These are phyloP conservation scores for Wolfiporia cocos DNA, from an alignment of 1,284 basidiomycete genomes.

Conservation along the genomic window DNA sequence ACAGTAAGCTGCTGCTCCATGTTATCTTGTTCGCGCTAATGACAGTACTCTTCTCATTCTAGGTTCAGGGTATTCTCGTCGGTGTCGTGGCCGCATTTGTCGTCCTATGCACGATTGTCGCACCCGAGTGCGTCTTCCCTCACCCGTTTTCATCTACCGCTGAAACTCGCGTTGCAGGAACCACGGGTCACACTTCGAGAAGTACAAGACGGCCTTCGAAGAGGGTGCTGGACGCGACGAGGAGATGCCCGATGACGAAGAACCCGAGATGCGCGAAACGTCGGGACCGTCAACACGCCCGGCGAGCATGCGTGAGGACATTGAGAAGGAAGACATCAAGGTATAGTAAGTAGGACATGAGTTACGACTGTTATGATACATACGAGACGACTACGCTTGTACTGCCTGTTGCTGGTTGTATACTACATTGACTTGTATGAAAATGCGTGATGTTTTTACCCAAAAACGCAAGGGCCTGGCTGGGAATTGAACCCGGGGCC, in stretches of 20 bases:
- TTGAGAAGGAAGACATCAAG: constrained; percentile 10
- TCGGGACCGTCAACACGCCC: constrained; percentile 11
- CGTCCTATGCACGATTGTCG: constrained; percentile 60
- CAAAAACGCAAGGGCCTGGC: too few relatives aligned
- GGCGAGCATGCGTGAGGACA: constrained; percentile 11
- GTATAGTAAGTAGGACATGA: too few relatives aligned
- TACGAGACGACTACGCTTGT: too few relatives aligned
- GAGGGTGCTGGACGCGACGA: constrained; percentile 44
- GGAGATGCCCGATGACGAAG: constrained; percentile 11
- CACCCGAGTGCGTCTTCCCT: constrained; percentile 55
- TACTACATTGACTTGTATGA: too few relatives aligned
- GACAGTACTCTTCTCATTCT: not conserved
- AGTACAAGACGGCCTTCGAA: constrained; percentile 74
- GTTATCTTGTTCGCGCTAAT: too few relatives aligned
- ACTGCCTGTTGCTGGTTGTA: too few relatives aligned
- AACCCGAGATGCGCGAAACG: not conserved
- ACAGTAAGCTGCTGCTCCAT: constrained; percentile 35
- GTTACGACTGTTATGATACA: too few relatives aligned
- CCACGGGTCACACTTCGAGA: constrained; percentile 81
- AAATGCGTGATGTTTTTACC: too few relatives aligned
- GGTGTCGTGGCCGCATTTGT: constrained; percentile 69
- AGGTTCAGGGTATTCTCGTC: constrained; percentile 82
- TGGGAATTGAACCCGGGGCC: too few relatives aligned
- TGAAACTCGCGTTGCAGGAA: constrained; percentile 37
- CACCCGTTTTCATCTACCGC: constrained; percentile 5